Evolutionary conservation across 1,284 basidiomycete species (phyloP), one percentile per base, ranked within the genome.

Genomic region (Pterula multifida): DNA sequence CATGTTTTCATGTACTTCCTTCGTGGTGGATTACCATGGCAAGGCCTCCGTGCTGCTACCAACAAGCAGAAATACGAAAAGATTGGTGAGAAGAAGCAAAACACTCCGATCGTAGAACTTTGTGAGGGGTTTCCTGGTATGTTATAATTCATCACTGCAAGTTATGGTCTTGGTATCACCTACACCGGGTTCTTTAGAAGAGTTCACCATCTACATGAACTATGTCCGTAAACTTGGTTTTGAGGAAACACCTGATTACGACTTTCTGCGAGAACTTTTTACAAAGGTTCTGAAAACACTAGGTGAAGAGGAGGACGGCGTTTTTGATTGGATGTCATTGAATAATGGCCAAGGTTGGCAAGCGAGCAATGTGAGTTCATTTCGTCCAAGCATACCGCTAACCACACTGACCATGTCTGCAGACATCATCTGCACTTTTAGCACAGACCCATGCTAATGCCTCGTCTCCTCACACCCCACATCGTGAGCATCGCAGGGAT

Each of bases 1-100:
- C 92, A 98, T 65, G 94, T 98, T 50, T 97, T 98, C 71, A 95
- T 98, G 90, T 96, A 96, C 68, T 96, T 96, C 70, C 70, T 96
- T 60, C 82, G 93, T 15, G 93, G 93, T 39, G 86, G 89, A 48
- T 76, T 96, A 47, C 91, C 93, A 26, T 96, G 93, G 93, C 93
- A 96, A 65, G 93, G 93, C 48, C 75, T 97, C 57, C 84, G 91
- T 65, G 93, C 93, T 36, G 91, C 92, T 15, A 96, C 93, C 25
- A 96, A 96, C 74, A 96, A 96, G 73, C 93, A 96, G 68, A 96
- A 96, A 72, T 96, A 97, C 64, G 93, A 97, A 69, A 90, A 93
- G 67, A 96, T 97, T 61, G 92, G 91, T 58, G 93, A 97, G 73
- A 96, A 96, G 79, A 98, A 89, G 72, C 94, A 98, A 70, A 89